Conservation (phyloP, 2,329 filamentous ascomycete genomes). For the Talaromyces marneffei region DNA sequence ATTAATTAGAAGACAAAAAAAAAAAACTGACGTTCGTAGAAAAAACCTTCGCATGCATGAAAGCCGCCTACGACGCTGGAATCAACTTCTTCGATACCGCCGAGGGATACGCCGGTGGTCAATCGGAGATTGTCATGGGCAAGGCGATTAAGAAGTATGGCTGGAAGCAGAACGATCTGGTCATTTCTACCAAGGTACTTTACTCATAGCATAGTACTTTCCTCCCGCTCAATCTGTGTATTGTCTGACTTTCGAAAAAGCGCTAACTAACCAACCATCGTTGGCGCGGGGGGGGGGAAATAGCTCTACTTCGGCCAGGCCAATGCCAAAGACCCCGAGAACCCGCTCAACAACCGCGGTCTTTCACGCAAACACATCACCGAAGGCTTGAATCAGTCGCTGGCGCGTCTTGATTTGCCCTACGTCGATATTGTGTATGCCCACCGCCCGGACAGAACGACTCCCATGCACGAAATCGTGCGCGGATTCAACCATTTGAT, state of each 20-base stretch:
- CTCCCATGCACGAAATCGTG: constrained; percentile 65
- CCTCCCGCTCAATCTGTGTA: too few species aligned
- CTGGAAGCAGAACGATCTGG: constrained; percentile 53
- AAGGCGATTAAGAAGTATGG: constrained; percentile 52
- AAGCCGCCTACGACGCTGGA: constrained; percentile 52
- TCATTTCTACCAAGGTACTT: constrained; percentile 52
- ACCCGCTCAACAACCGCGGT: constrained; percentile 60
- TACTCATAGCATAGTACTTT: too few species aligned
- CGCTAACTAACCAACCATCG: background rate
- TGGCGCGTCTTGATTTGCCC: constrained; percentile 57
- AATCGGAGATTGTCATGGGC: constrained; percentile 52
- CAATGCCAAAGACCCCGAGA: constrained; percentile 55
- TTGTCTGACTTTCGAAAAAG: too few species aligned
- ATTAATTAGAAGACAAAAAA: background rate
- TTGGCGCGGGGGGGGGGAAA: too few species aligned
- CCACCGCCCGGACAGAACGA: constrained; percentile 61
- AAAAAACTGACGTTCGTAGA: constrained; percentile 15
- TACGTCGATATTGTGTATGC: constrained; percentile 68
- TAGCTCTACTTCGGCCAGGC: constrained; percentile 60
- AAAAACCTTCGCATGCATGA: constrained; percentile 39
- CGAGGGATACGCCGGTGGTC: constrained; percentile 49
- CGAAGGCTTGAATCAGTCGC: constrained; percentile 57
- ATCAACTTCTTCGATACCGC: constrained; percentile 55
- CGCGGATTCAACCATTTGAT: constrained; percentile 67
- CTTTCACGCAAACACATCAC: constrained; percentile 65